A percentile compares a stretch with the other conserved stretches of the same genome.
These are phyloP conservation scores for Rhodosorus marinus DNA, from an alignment of 23 red algal species.

Conservation along the genomic window DNA sequence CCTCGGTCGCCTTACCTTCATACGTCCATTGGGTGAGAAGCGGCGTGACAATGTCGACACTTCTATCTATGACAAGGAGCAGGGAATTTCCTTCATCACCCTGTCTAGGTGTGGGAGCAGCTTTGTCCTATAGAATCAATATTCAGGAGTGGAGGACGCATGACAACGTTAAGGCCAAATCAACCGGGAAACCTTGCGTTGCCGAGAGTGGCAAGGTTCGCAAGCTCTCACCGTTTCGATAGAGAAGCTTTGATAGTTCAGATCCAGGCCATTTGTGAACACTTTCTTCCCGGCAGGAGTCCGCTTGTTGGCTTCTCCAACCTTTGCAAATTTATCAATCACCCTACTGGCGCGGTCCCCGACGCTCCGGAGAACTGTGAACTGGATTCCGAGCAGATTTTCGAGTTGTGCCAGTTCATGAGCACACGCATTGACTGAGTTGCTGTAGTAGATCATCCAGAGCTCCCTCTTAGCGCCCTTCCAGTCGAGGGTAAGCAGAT, in stretches of 20 bases:
- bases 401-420: slow-evolving; percentile 21
- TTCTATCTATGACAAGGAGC: slow-evolving; percentile 63
- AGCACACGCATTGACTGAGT: slow-evolving; percentile 19
- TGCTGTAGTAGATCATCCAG: slow-evolving; percentile 31
- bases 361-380: slow-evolving; percentile 20
- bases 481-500: slow-evolving; percentile 41
- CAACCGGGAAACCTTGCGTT: no score
- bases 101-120: no score
- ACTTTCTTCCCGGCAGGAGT: not conserved
- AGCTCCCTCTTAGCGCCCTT: slow-evolving; percentile 30
- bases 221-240: no score
- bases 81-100: no score
- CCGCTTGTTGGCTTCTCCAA: slow-evolving; percentile 4
- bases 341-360: slow-evolving; percentile 26
- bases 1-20: slow-evolving; percentile 57
- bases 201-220: no score
- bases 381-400: slow-evolving; percentile 5
- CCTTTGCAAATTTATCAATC: slow-evolving; percentile 20
- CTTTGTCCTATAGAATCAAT: no score
- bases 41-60: slow-evolving; percentile 65
- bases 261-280: not conserved
- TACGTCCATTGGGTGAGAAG: slow-evolving; percentile 85
- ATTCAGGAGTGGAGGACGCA: no score
- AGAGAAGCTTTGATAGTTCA: not conserved
- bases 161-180: no score